A percentile compares a stretch with the other conserved stretches of the same genome.
Evolutionary conservation across 768 basidiomycete genomes (phyloP).

Genomic region (Hygrocybe punicea): DNA sequence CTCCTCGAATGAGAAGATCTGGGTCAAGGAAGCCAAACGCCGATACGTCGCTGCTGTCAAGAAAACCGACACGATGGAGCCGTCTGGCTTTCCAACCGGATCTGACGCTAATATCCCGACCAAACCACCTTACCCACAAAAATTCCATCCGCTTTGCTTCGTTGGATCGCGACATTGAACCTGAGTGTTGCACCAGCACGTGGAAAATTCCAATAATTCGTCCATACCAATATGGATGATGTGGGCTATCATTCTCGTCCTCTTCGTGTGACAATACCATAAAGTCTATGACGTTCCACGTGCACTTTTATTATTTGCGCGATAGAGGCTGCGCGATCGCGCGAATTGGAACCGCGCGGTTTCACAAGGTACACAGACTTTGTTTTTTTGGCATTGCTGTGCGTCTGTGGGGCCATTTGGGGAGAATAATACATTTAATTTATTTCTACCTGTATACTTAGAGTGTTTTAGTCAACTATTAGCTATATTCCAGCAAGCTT

Average conservation of each 20-base stretch:
- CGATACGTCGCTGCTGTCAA: conserved; percentile 2
- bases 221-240: conserved; percentile 14
- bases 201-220: conserved; percentile 20
- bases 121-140: conserved; percentile 18
- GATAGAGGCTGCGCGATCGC: too few relatives aligned
- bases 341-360: too few relatives aligned
- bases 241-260: conserved; percentile 3
- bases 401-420: too few relatives aligned
- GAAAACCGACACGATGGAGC: conserved; percentile 11
- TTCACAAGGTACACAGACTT: too few relatives aligned
- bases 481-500: too few relatives aligned
- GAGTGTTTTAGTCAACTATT: too few relatives aligned
- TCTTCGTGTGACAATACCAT: conserved; percentile 26
- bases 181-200: conserved; percentile 2
- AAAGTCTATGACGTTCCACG: too few relatives aligned
- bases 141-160: conserved; percentile 9
- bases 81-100: not conserved
- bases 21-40: conserved; percentile 23
- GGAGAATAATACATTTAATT: too few relatives aligned
- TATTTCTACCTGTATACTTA: too few relatives aligned
- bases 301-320: too few relatives aligned
- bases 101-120: not conserved
- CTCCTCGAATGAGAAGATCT: conserved; percentile 11
- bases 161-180: too few relatives aligned
- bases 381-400: too few relatives aligned